Evolutionary conservation across 306 rosid species (phyloP).

Genomic region (Vachellia collinsii): DNA sequence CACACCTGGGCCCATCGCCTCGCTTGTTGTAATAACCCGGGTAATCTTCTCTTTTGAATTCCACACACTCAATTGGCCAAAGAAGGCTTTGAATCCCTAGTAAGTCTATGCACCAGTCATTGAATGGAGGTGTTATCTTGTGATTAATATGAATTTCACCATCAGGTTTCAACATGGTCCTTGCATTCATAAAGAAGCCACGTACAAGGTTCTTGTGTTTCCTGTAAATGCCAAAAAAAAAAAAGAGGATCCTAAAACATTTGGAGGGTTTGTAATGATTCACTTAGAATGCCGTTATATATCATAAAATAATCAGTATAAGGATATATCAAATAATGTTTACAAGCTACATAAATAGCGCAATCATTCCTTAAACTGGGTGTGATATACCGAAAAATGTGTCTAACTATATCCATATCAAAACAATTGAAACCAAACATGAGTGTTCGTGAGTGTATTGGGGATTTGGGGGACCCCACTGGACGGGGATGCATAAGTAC

Average conservation of each 20-base stretch:
- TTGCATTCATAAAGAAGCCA: constrained; percentile 56
- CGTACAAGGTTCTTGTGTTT: constrained; percentile 53
- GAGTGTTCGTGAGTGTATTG: neutral
- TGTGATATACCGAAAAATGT: neutral
- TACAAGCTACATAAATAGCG: neutral
- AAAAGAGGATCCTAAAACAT: neutral
- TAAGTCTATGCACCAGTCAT: constrained; percentile 41
- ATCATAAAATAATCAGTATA: neutral
- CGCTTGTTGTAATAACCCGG: constrained; percentile 60
- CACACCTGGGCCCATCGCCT: constrained; percentile 53
- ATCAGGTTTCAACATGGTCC: constrained; percentile 47
- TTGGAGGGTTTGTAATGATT: neutral
- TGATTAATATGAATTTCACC: constrained; percentile 74
- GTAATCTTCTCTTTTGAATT: constrained; percentile 56
- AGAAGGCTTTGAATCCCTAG: constrained; percentile 43
- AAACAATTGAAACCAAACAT: neutral
- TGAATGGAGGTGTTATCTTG: constrained; percentile 50
- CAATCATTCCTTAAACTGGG: neutral
- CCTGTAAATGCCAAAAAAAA: constrained; percentile 40
- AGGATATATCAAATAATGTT: neutral
- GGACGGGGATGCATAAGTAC: neutral
- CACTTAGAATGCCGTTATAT: neutral
- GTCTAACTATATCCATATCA: neutral
- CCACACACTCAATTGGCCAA: constrained; percentile 35
- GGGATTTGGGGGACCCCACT: too few relatives aligned